phyloP scores from a whole-genome alignment of 225 moss, liverwort and hornwort species.

The Climacium dendroides region DNA sequence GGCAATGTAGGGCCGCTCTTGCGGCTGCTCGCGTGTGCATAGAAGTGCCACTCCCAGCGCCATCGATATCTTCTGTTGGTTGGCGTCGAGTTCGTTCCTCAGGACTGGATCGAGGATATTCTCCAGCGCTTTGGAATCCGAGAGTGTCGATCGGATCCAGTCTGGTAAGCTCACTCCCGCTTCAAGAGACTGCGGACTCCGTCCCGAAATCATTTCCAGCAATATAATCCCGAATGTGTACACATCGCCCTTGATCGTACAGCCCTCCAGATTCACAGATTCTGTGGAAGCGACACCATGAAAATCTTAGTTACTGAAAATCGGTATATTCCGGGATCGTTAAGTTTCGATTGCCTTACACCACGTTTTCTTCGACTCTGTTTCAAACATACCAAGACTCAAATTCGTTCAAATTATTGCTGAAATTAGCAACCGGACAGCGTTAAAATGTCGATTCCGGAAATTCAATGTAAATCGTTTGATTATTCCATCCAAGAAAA shows the following conservation, averaged over 20 bases:
- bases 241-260: slow-evolving; percentile 20
- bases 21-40: slow-evolving; percentile 34
- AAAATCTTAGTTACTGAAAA: background rate
- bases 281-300: background rate
- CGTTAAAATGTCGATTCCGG: background rate
- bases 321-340: background rate
- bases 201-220: slow-evolving; percentile 32
- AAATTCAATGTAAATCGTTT: background rate
- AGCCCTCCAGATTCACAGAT: background rate
- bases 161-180: slow-evolving; percentile 5
- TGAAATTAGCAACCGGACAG: background rate
- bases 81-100: background rate
- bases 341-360: background rate
- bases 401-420: background rate
- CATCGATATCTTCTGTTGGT: slow-evolving; percentile 43
- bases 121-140: slow-evolving; percentile 9
- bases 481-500: background rate
- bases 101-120: slow-evolving; percentile 20
- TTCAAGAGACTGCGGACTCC: slow-evolving; percentile 9
- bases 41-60: slow-evolving; percentile 39
- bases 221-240: slow-evolving; percentile 33
- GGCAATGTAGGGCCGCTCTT: slow-evolving; percentile 20
- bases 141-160: slow-evolving; percentile 20
- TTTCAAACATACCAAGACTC: background rate
- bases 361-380: background rate